Evolutionary conservation across 768 basidiomycete genomes (phyloP).

Genomic region (Pulveroboletus sp.): DNA sequence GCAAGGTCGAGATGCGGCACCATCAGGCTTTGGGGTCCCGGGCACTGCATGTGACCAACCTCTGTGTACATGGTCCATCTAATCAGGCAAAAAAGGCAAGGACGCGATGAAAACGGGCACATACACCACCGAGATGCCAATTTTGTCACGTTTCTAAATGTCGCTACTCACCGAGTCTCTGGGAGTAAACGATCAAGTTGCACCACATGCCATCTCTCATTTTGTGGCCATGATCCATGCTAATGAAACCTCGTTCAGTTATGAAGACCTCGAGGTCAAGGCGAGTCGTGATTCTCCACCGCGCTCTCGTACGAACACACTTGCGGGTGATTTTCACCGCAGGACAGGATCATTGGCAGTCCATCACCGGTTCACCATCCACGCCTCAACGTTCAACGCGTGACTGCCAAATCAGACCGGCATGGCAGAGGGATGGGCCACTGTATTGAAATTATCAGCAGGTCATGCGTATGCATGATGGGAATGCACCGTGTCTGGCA

Average conservation of each 20-base stretch:
- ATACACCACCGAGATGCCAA: not conserved
- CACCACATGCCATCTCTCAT: not conserved
- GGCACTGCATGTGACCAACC: no score
- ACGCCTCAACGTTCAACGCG: not conserved
- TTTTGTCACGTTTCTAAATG: not conserved
- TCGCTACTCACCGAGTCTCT: not conserved
- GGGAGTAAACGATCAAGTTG: slow-evolving; percentile 6
- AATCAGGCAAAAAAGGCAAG: not conserved
- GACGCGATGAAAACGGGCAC: not conserved
- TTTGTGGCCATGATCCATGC: not conserved
- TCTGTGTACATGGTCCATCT: no score
- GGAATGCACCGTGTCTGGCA: not conserved
- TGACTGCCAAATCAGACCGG: not conserved
- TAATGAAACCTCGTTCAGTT: not conserved
- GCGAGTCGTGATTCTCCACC: slow-evolving; percentile 8
- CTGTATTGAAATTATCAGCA: not conserved
- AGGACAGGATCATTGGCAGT: not conserved
- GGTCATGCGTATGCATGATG: not conserved
- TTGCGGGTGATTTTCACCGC: not conserved
- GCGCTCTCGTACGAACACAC: not conserved
- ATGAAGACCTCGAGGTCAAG: slow-evolving; percentile 12
- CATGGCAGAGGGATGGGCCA: not conserved
- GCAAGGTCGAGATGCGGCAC: no score
- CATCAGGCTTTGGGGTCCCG: no score
- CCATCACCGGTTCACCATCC: not conserved